Evolutionary conservation across 306 rosid genomes (phyloP), one percentile per base, ranked within the genome.

Genomic region (Prunus mongolica): DNA sequence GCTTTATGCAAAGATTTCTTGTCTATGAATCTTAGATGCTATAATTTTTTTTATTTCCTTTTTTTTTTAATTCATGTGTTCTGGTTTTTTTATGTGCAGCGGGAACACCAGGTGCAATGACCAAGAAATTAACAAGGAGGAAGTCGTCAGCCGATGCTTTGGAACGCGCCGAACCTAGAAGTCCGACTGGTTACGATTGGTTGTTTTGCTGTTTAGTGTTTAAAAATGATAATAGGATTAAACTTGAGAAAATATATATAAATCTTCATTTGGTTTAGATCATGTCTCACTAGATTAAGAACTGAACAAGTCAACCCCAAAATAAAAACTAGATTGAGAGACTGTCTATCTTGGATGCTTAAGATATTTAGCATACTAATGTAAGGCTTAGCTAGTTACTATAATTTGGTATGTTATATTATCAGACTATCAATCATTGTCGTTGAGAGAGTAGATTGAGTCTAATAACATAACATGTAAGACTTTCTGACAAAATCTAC

Each of bases 131-230:
- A 32, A 77, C 87, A n/a, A 90, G 91, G 84, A 83, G 89, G 67
- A 90, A 88, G 82, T 56, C 83, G 51, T 54, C 82, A 0, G 25
- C 76, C 19, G 85, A 19, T 16, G 66, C 82, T 28, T 13, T 38
- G 20, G 86, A 64, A 12, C 76, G 77, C 75, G 71, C 84, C 46
- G 82, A 82, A 5, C 63, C 78, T 71, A 76, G 80, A 86, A 87
- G 84, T 86, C 89, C 75, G 81, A 74, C 85, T 34, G 80, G 83
- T 87, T 76, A 73, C 28, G 87, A 90, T 80, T 89, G 96, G 91
- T 94, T 84, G 72, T 85, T 72, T 28, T 16, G 24, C 24, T 78
- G 14, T 49, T 28, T 44, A n/a, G 25, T 65, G 18, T 68, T 45
- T 22, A 12, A 45, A 28, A 65, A 38, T 74, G 8, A 64, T 62